Percentiles rank a stretch among this genome's conserved stretches.
These are phyloP conservation scores for Penstemon barbatus DNA, from an alignment of 257 asterid species.

Conservation along the genomic window DNA sequence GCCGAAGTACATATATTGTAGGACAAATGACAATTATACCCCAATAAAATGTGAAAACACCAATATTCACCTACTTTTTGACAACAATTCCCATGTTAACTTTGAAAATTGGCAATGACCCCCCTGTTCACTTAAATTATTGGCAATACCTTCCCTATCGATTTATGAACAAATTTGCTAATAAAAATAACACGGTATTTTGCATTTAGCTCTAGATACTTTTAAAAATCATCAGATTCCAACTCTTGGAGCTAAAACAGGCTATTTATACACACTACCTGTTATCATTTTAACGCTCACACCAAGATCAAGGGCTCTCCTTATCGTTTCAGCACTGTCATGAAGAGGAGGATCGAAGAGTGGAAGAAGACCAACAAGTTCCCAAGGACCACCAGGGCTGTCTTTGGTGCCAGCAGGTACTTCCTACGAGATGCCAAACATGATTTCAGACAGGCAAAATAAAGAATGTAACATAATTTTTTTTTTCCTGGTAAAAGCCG, in stretches of 20 bases:
- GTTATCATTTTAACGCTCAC: slow-evolving; percentile 42
- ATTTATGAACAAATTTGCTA: too few species aligned
- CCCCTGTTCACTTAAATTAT: too few species aligned
- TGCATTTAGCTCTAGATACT: too few species aligned
- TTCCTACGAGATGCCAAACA: slow-evolving; percentile 20
- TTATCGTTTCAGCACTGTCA: slow-evolving; percentile 36
- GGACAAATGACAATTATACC: too few species aligned
- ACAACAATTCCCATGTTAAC: too few species aligned
- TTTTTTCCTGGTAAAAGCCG: neutral
- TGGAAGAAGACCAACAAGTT: slow-evolving; percentile 32
- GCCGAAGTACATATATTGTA: too few species aligned
- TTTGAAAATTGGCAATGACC: too few species aligned
- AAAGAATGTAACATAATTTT: neutral
- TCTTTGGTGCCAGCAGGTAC: slow-evolving; percentile 34
- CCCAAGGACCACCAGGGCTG: slow-evolving; percentile 36
- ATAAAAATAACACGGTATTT: too few species aligned
- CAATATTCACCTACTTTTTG: too few species aligned
- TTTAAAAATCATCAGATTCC: neutral
- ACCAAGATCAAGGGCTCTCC: slow-evolving; percentile 39
- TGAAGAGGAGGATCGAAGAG: slow-evolving; percentile 39
- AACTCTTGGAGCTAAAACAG: neutral
- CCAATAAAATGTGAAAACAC: too few species aligned
- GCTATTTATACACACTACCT: slow-evolving; percentile 6
- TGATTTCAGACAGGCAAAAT: neutral
- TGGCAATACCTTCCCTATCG: too few species aligned